Conservation (phyloP, 2,329 filamentous ascomycete genomes). For the Phialophora macrospora region DNA sequence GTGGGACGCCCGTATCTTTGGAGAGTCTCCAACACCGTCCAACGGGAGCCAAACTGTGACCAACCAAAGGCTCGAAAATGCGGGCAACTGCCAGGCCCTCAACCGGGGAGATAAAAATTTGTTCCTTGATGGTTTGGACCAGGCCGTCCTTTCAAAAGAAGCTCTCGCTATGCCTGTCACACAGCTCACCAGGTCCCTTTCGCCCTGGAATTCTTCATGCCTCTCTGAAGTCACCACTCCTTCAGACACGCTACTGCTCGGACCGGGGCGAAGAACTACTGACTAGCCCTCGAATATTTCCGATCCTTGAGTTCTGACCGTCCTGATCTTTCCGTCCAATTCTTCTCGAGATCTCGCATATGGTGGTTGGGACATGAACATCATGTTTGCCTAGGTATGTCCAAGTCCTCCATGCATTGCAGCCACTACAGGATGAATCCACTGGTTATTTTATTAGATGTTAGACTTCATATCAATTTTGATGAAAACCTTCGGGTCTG, state of each 20-base stretch:
- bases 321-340: conserved; percentile 4
- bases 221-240: background rate
- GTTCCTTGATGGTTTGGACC: background rate
- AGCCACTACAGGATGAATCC: conserved; percentile 47
- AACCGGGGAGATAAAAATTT: conserved; percentile 7
- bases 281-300: conserved; percentile 20
- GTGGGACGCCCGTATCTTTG: background rate
- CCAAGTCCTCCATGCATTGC: no score
- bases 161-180: conserved; percentile 5
- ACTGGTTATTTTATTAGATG: conserved; percentile 51
- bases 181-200: conserved; percentile 6
- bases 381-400: conserved; percentile 26
- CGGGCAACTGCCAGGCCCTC: conserved; percentile 3
- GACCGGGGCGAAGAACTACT: conserved; percentile 16
- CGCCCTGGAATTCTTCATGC: background rate
- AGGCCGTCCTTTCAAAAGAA: background rate
- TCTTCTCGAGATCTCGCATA: background rate
- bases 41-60: background rate
- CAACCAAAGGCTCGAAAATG: conserved; percentile 13
- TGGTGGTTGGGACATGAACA: background rate
- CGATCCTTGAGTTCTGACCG: conserved; percentile 6
- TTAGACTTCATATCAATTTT: conserved; percentile 54
- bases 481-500: conserved; percentile 32
- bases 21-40: conserved; percentile 1
- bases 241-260: conserved; percentile 21